Evolutionary conservation across 805 yeast species (phyloP).

Genomic region (Ascoidea asiatica): DNA sequence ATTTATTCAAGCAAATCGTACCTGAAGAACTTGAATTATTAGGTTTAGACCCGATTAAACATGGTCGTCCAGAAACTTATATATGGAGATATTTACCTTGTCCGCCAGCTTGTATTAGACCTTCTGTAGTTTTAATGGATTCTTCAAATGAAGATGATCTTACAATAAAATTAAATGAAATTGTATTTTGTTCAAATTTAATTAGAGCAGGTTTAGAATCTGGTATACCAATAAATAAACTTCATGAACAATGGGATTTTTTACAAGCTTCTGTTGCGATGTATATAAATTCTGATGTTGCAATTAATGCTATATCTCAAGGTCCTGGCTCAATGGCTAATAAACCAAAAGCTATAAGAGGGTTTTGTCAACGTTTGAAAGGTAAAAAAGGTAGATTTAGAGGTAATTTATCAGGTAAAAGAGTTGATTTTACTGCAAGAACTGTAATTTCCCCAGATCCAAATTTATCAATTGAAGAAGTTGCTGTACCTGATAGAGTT

Average conservation of each 20-base stretch:
- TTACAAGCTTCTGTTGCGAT: conserved; percentile 90
- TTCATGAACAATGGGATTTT: conserved; percentile 99
- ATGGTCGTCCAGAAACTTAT: conserved; percentile 92
- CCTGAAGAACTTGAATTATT: conserved; percentile 86
- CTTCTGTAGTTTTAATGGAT: conserved; percentile 89
- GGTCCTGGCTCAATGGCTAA: conserved; percentile 38
- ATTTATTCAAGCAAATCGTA: conserved; percentile 71
- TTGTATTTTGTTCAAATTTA: conserved; percentile 92
- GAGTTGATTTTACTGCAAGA: conserved; percentile 97
- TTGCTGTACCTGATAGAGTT: conserved; percentile 95
- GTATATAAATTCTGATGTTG: conserved; percentile 90
- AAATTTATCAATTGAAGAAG: conserved; percentile 86
- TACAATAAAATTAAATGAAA: conserved; percentile 90
- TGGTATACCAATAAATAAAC: conserved; percentile 81
- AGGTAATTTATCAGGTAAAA: conserved; percentile 95
- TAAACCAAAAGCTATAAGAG: conserved; percentile 77
- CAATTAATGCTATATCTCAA: conserved; percentile 51
- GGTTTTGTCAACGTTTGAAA: conserved; percentile 91
- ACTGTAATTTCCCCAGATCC: conserved; percentile 99
- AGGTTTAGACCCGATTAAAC: conserved; percentile 77
- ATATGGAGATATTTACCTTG: conserved; percentile 97
- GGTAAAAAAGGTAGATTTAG: conserved; percentile 99
- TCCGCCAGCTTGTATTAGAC: conserved; percentile 97
- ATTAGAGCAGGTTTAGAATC: conserved; percentile 91
- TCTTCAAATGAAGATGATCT: conserved; percentile 92